Percentiles rank a stretch among this genome's conserved stretches.
Conservation (phyloP, 148 eudicot species). For the Cornus controversa region DNA sequence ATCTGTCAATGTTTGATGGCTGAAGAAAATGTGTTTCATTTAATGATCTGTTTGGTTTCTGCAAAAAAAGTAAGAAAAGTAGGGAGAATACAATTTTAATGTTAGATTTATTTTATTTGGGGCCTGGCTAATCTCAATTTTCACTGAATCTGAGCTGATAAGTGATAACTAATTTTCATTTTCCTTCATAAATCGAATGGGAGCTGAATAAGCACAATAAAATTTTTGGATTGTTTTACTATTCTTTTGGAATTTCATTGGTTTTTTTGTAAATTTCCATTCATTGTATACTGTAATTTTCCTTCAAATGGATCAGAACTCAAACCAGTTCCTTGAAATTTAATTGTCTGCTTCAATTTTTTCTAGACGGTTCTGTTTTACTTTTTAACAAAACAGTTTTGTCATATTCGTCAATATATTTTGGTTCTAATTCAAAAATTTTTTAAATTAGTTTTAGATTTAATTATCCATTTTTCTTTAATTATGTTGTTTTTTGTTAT, state of each 20-base stretch:
- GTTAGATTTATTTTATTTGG: no score
- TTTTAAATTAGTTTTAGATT: no score
- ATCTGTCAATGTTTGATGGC: neutral
- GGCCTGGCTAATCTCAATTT: neutral
- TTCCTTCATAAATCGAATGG: neutral
- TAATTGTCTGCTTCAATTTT: neutral
- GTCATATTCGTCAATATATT: neutral
- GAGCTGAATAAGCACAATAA: neutral
- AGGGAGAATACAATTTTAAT: neutral
- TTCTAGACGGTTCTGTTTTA: neutral
- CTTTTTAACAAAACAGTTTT: neutral
- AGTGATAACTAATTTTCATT: neutral
- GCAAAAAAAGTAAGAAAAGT: neutral
- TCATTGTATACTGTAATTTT: neutral
- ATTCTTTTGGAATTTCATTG: neutral
- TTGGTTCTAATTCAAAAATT: no score
- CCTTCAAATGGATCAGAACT: neutral
- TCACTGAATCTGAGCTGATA: neutral
- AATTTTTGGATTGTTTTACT: neutral
- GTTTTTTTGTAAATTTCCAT: neutral
- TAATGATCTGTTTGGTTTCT: neutral
- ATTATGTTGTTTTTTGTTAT: constrained; percentile 1
- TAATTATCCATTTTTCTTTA: neutral
- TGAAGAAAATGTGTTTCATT: neutral
- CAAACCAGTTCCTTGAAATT: neutral